A percentile compares a stretch with the other conserved stretches of the same genome.
Conservation (phyloP, 1,139 yeast genomes). For the Suhomyces anneliseae region DNA sequence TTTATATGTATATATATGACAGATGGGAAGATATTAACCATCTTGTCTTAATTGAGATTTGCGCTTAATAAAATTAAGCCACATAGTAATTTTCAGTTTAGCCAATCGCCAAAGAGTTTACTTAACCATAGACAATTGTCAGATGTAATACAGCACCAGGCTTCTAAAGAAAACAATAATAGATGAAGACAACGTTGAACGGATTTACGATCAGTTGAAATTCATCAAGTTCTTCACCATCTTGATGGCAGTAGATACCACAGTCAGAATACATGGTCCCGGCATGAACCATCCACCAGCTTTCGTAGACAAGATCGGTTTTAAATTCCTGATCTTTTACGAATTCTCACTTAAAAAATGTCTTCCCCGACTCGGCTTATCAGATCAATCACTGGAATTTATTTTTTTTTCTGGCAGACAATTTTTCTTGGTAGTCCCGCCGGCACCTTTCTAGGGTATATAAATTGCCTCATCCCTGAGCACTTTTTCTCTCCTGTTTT, state of each 20-base stretch:
- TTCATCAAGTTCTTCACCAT: too few species aligned
- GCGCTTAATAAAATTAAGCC: too few species aligned
- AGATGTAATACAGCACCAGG: background rate
- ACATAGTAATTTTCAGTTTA: background rate
- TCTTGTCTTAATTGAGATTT: too few species aligned
- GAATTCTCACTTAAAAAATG: background rate
- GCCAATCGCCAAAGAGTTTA: background rate
- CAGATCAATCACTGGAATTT: constrained; percentile 6
- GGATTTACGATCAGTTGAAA: too few species aligned
- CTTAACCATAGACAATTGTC: background rate
- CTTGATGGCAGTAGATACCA: too few species aligned
- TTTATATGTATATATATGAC: too few species aligned
- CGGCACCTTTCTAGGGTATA: constrained; percentile 2
- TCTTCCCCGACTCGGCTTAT: constrained; percentile 9
- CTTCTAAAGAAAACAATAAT: too few species aligned
- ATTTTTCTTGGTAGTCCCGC: background rate
- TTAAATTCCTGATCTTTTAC: background rate
- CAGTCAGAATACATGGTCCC: too few species aligned
- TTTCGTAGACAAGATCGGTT: too few species aligned
- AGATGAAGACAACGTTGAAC: too few species aligned
- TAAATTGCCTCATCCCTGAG: constrained; percentile 12
- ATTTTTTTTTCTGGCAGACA: constrained; percentile 1
- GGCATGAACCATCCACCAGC: too few species aligned
- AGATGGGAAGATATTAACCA: too few species aligned
- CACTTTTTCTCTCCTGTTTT: constrained; percentile 9